Base-by-base conservation (phyloP, 495 filamentous ascomycete species). In the Xylaria flabelliformis region DNA sequence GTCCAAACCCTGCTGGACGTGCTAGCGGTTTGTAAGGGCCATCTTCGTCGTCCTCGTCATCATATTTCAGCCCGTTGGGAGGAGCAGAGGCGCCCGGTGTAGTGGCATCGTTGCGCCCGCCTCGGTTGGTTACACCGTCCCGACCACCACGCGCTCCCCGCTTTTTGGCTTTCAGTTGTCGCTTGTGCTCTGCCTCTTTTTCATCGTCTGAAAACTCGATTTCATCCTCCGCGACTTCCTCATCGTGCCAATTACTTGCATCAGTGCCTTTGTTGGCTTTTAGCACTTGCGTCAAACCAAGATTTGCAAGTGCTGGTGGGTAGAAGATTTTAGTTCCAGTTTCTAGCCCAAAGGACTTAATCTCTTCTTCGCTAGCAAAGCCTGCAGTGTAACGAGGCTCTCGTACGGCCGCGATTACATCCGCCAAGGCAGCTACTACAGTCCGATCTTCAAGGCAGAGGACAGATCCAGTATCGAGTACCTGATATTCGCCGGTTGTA, bases 171-270 rank as follows among this genome's bases (percentile, higher is more conserved):
- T 90, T 92, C 4, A 83, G 74, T 74, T 82, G 75, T 63, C 85
- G 83, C 83, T 92, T 97, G 78, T 93, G 88, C 75, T 94, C 93
- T 8, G 90, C 91, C 79, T 98, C 96, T 26, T 92, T 91, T 82
- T 98, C 96, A 73, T 99, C 96, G 74, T 98, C 96, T 0, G 94
- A 97, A 76, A 98, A 98, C 76, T 98, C 96, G 42, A 93, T 86
- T 77, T 98, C 95, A 19, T 94, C 91, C 32, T 91, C 92, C 2
- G 82, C 88, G n/a, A 94, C 85, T 81, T 98, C 95, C 77, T 99
- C 96, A 74, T 99, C 96, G 78, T 97, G 90, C 67, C 97, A 84
- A 76, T 98, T 97, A 50, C 93, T 97, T 0, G 96, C 95, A 81
- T 99, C 96, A 19, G 93, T 93, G 69, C 92, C 92, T 80, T 97